phyloP scores from a whole-genome alignment of 306 rosid genomes.

The Mucuna pruriens region DNA sequence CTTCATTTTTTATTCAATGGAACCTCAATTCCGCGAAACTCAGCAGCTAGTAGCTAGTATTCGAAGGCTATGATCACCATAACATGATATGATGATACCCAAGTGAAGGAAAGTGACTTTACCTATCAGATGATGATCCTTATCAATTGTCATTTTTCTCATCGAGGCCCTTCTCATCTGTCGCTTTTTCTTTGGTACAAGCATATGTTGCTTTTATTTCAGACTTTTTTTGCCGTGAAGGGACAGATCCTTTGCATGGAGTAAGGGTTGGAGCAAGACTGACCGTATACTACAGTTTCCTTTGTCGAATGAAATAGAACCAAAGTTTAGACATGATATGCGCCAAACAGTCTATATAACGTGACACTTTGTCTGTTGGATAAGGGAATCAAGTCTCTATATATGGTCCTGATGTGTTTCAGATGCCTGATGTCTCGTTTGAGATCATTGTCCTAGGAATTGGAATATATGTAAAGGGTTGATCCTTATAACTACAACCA shows the following conservation, averaged over 20 bases:
- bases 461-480: background rate
- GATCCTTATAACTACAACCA: background rate
- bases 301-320: slow-evolving; percentile 24
- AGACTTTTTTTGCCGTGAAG: background rate
- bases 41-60: background rate
- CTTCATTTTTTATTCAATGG: background rate
- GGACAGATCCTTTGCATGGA: background rate
- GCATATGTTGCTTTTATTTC: slow-evolving; percentile 24
- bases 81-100: background rate
- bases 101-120: background rate
- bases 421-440: slow-evolving; percentile 10
- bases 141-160: slow-evolving; percentile 3
- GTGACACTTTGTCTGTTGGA: slow-evolving; percentile 23
- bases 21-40: background rate
- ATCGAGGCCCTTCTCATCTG: background rate
- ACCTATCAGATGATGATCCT: background rate
- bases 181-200: slow-evolving; percentile 20
- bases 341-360: background rate
- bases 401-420: slow-evolving; percentile 2
- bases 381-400: slow-evolving; percentile 7
- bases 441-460: background rate
- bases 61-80: background rate
- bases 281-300: slow-evolving; percentile 6
- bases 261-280: background rate
- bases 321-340: background rate